Conservation (phyloP, 768 basidiomycete genomes). For the Phlegmacium glaucopus region DNA sequence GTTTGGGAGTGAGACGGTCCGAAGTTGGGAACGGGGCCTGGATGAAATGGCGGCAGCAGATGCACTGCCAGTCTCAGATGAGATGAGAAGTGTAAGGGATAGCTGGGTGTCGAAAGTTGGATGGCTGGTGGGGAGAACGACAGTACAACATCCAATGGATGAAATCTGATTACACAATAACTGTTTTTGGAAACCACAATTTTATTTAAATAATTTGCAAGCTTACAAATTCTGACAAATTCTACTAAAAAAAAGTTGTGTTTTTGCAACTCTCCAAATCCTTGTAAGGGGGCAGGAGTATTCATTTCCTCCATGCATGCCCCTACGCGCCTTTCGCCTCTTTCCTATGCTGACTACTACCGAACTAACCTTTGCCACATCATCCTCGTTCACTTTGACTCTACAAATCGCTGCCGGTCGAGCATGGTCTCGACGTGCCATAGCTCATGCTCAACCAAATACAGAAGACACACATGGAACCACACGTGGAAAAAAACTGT, state of each 20-base stretch:
- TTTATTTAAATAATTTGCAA: neutral
- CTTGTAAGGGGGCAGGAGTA: constrained; percentile 9
- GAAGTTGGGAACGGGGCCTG: constrained; percentile 64
- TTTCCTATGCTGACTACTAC: constrained; percentile 19
- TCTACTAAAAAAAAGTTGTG: constrained; percentile 4
- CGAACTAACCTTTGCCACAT: constrained; percentile 13
- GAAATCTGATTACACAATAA: constrained; percentile 8
- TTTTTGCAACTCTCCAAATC: constrained; percentile 4
- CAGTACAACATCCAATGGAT: constrained; percentile 13
- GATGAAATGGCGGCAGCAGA: constrained; percentile 63
- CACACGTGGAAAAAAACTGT: constrained; percentile 5
- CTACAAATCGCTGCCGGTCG: constrained; percentile 48
- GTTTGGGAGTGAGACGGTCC: constrained; percentile 72
- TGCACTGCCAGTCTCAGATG: constrained; percentile 28
- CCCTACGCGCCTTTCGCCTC: constrained; percentile 40
- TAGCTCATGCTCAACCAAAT: constrained; percentile 10
- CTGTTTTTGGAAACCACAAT: too few species aligned
- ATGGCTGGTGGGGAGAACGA: constrained; percentile 39
- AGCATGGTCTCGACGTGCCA: constrained; percentile 38
- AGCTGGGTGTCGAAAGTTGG: constrained; percentile 73
- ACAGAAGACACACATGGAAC: too few species aligned
- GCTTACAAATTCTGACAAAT: neutral
- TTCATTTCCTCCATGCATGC: constrained; percentile 59
- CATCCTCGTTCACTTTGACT: constrained; percentile 34
- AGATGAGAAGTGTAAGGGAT: constrained; percentile 46